These are phyloP conservation scores for Paramecium primaurelia DNA, from an alignment of 73 alveolate genomes.

Conservation along the genomic window DNA sequence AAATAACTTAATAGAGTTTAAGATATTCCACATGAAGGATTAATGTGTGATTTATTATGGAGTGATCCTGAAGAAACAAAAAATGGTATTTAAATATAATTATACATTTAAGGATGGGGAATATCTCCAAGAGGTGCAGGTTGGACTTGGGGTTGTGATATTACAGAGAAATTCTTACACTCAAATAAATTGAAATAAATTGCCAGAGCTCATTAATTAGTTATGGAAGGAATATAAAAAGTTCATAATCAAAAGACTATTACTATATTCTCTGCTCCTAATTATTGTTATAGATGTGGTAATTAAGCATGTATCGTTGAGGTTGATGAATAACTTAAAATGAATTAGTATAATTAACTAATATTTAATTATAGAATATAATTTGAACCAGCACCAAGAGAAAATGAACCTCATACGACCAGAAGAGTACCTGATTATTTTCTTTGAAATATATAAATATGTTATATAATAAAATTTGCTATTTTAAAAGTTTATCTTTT, in stretches of 20 bases:
- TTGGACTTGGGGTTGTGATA: constrained; percentile 74
- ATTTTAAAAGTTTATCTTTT: background rate
- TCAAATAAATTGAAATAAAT: constrained; percentile 47
- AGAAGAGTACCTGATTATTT: constrained; percentile 66
- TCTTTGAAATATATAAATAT: constrained; percentile 51
- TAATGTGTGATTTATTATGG: constrained; percentile 92
- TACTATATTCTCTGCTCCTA: constrained; percentile 93
- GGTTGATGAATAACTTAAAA: constrained; percentile 57
- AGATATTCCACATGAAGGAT: constrained; percentile 92
- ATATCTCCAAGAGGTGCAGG: constrained; percentile 79
- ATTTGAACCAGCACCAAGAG: constrained; percentile 64
- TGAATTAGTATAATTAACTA: background rate
- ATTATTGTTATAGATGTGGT: constrained; percentile 96
- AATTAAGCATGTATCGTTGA: constrained; percentile 81
- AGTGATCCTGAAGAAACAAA: constrained; percentile 90
- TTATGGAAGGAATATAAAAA: constrained; percentile 65
- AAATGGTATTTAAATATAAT: background rate
- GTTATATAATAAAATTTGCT: background rate
- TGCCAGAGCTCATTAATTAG: constrained; percentile 76
- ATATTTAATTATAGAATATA: background rate
- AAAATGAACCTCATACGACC: constrained; percentile 62
- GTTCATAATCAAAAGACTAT: constrained; percentile 80
- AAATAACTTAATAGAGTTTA: constrained; percentile 58
- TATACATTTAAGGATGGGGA: constrained; percentile 55
- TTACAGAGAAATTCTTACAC: constrained; percentile 64